Evolutionary conservation across 2,329 filamentous ascomycete genomes (phyloP), one percentile per base, ranked within the genome.

Genomic region (Pyrenophora seminiperda): DNA sequence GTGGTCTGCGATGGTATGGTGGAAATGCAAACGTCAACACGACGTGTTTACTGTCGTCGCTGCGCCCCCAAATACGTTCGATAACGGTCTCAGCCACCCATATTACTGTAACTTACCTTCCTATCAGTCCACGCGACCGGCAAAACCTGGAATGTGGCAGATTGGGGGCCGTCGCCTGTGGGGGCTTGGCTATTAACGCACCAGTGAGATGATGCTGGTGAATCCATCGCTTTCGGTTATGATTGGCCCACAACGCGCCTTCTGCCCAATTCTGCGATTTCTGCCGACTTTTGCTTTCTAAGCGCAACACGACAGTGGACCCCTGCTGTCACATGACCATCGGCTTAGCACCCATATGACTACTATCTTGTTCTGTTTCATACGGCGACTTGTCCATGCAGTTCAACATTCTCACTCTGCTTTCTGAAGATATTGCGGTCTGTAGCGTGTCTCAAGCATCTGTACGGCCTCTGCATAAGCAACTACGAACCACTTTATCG

Each of bases 231-330:
- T 42, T 19, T 41, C 29, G 18, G 17, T 32, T 41, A 33, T 29
- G 39, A n/a, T 42, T 41, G 40, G 40, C 27, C 29, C 40, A 14
- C 27, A 19, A 31, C 29, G 29, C 34, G 34, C 34, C 34, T 20
- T 22, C 34, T 7, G 34, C 18, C 18, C 11, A n/a, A 17, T 37
- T 17, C 19, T 17, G 10, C 18, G 19, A 20, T 37, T 37, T 11
- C 34, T 20, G 18, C 34, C 11, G 34, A 11, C 34, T 37, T 37
- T 37, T 37, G 34, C 34, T 37, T 19, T 22, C 18, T 14, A n/a
- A 37, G 34, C 34, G 34, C 18, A 37, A 37, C 22, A 37, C 34
- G n/a, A 37, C 34, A n/a, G n/a, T n/a, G n/a, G n/a, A n/a, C n/a
- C n/a, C n/a, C n/a, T n/a, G n/a, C n/a, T n/a, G n/a, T n/a, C n/a